Conservation (phyloP, 805 yeast species). For the Wickerhamiella sergipiensis region DNA sequence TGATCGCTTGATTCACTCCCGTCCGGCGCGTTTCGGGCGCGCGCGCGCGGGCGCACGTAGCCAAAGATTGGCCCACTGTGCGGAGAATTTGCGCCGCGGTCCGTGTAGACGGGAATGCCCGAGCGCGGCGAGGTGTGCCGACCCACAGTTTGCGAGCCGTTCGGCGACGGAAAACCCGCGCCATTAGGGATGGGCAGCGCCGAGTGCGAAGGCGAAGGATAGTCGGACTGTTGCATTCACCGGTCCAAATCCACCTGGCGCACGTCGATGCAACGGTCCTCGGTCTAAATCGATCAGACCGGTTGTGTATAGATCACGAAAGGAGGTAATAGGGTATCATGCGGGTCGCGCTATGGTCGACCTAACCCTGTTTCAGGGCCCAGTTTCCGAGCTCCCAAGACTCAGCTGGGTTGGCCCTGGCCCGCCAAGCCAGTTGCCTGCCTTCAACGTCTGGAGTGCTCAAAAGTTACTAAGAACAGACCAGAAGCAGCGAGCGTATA, state of each 20-base stretch:
- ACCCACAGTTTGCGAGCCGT: neutral
- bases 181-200: neutral
- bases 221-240: neutral
- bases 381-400: too few species aligned
- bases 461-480: too few species aligned
- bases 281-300: neutral
- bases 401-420: too few species aligned
- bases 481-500: too few species aligned
- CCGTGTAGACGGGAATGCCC: neutral
- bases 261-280: neutral
- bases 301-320: neutral
- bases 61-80: neutral
- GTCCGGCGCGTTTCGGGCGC: neutral
- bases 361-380: neutral
- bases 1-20: too few species aligned
- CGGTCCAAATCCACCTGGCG: neutral
- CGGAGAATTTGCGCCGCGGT: neutral
- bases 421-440: neutral
- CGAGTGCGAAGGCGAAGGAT: neutral
- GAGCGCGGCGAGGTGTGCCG: neutral
- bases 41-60: neutral
- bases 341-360: neutral
- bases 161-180: neutral
- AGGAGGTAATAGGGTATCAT: neutral
- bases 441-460: too few species aligned